A percentile compares a stretch with the other conserved stretches of the same genome.
Evolutionary conservation across 345 rosid genomes (phyloP).

Genomic region (Lepidium aucheri): DNA sequence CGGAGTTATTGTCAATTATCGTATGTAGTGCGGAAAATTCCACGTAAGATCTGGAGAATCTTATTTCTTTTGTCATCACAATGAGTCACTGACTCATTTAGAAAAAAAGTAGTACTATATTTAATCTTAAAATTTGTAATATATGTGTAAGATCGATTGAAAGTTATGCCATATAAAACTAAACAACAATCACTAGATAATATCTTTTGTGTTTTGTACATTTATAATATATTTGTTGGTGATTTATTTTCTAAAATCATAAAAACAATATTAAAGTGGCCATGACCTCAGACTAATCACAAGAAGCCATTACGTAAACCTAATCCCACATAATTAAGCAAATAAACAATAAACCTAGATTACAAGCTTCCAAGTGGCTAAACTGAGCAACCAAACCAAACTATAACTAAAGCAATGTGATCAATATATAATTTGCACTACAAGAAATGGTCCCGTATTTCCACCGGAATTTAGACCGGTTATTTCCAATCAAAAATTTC

Average conservation of each 20-base stretch:
- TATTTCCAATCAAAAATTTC: too few species aligned
- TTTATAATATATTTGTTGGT: not conserved
- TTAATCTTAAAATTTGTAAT: not conserved
- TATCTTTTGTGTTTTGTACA: not conserved
- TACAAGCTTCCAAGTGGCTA: not conserved
- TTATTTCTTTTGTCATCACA: not conserved
- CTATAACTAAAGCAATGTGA: not conserved
- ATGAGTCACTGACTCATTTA: not conserved
- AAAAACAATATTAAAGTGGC: not conserved
- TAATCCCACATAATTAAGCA: not conserved
- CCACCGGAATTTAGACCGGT: too few species aligned
- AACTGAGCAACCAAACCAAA: not conserved
- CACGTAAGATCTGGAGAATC: not conserved
- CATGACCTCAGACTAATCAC: not conserved
- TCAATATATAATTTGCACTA: not conserved
- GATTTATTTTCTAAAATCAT: not conserved
- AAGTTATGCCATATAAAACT: too few species aligned
- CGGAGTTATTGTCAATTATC: not conserved
- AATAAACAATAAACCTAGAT: not conserved
- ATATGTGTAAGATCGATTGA: not conserved
- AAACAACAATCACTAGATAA: not conserved
- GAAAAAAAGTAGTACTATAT: not conserved
- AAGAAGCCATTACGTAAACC: not conserved
- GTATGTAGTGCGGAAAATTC: not conserved
- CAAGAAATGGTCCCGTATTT: too few species aligned